Base-by-base conservation (phyloP, 2,329 filamentous ascomycete genomes). In the Harringtonia aguacate region DNA sequence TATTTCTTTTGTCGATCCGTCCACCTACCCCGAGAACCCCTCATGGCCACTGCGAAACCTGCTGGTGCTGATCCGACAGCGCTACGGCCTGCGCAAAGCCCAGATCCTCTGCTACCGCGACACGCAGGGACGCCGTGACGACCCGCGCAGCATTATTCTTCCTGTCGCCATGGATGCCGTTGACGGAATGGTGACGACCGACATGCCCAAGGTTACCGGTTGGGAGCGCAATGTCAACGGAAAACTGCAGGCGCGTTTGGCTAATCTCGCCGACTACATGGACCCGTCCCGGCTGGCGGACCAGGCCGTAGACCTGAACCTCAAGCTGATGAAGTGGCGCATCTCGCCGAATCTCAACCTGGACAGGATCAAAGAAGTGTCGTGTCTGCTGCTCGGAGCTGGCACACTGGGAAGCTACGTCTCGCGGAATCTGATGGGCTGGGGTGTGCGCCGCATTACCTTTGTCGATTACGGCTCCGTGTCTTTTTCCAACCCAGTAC, bases 291-390 rank as follows among this genome's bases (percentile, higher is more conserved):
- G 81, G 56, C 70, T 97, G 17, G 92, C 92, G 20, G 89, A 97
- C 58, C 88, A 94, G 59, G 88, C 89, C 1, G 90, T 97, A 10
- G 92, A 98, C 57, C 73, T 98, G 46, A 98, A 98, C 57, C 71
- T 97, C 48, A 97, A 97, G 64, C 73, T 98, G 46, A 98, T 98
- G 81, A 98, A 95, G 66, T 98, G 92, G 92, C 81, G 92, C 33
- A 87, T 98, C 55, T 86, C 88, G 8, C 92, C 92, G 0, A 81
- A 81, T 41, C 74, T 98, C 34, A 76, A 97, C 58, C 75, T 98
- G 10, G 88, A 95, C 27, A 76, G 77, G 27, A 89, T 97, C 58
- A 95, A 95, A 58, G 76, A 82, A 46, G 90, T 87, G 4, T 94
- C 81, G 57, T 98, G 92, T 58, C 73, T 98, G 15, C 68, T 98